These are phyloP conservation scores for Meredithiella fracta DNA, from an alignment of 2,329 filamentous ascomycete species.

Conservation along the genomic window DNA sequence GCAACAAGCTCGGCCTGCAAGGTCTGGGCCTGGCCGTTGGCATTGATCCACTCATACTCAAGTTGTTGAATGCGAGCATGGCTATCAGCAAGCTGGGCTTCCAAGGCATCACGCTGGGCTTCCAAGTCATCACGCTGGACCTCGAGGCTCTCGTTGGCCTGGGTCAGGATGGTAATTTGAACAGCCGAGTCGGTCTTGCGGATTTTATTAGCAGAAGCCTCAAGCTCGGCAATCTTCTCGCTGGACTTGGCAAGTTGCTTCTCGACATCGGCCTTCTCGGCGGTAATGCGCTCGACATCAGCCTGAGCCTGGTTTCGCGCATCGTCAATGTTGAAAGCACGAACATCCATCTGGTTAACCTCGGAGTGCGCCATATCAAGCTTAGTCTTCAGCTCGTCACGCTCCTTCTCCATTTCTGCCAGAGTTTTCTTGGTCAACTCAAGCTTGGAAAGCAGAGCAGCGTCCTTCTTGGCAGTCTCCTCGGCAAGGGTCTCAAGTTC, in stretches of 20 bases:
- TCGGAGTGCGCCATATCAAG: conserved; percentile 4
- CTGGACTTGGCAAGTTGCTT: conserved; percentile 1
- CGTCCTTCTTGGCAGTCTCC: conserved; percentile 4
- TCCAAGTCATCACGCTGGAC: neutral
- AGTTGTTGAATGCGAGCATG: neutral
- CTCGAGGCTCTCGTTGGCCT: conserved; percentile 9
- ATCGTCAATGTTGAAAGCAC: conserved; percentile 7
- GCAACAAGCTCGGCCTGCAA: conserved; percentile 6
- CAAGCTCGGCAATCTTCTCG: conserved; percentile 1
- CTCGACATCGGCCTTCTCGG: conserved; percentile 4
- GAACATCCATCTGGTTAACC: conserved; percentile 4
- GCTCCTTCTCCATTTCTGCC: conserved; percentile 3
- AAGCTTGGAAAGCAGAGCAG: conserved; percentile 1
- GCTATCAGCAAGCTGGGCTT: conserved; percentile 1
- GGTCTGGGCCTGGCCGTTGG: conserved; percentile 2
- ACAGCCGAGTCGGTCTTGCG: conserved; percentile 3
- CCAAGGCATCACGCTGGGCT: neutral
- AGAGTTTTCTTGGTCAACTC: conserved; percentile 1
- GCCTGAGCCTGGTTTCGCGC: conserved; percentile 3
- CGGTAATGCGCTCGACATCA: conserved; percentile 4
- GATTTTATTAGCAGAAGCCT: conserved; percentile 1
- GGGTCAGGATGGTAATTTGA: conserved; percentile 6
- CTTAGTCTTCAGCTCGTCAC: conserved; percentile 2
- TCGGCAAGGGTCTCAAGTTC: conserved; percentile 2
- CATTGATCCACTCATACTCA: conserved; percentile 9